A percentile compares a stretch with the other conserved stretches of the same genome.
phyloP scores from a whole-genome alignment of 805 yeast genomes.

The Maudiozyma turicensis region DNA sequence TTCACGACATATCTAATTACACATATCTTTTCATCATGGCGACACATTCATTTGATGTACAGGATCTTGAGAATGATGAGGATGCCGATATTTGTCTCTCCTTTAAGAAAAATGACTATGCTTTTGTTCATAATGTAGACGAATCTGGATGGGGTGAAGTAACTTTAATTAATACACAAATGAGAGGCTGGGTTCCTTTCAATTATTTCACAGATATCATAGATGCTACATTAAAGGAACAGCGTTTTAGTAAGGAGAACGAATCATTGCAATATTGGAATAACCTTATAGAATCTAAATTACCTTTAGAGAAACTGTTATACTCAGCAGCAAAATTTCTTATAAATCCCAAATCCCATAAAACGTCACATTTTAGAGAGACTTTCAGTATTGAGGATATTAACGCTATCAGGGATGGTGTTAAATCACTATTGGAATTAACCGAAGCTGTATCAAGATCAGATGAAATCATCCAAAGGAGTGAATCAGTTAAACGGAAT shows the following conservation, averaged over 20 bases:
- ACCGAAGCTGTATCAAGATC: constrained; percentile 72
- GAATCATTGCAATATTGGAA: background rate
- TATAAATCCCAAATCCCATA: constrained; percentile 40
- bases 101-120: constrained; percentile 58
- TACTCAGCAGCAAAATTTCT: constrained; percentile 4
- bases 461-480: constrained; percentile 54
- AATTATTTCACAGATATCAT: constrained; percentile 53
- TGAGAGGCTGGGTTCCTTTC: constrained; percentile 81
- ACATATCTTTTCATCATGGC: constrained; percentile 45
- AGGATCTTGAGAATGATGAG: constrained; percentile 49
- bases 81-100: constrained; percentile 69
- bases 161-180: constrained; percentile 50
- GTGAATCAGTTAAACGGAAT: constrained; percentile 50
- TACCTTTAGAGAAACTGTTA: constrained; percentile 2
- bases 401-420: constrained; percentile 66
- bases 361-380: constrained; percentile 30
- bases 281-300: background rate
- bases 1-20: constrained; percentile 4
- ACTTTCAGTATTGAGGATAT: constrained; percentile 50
- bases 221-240: constrained; percentile 13
- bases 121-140: constrained; percentile 69
- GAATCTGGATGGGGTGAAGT: constrained; percentile 88
- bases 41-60: constrained; percentile 47
- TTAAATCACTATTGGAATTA: constrained; percentile 48
- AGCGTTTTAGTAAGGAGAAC: background rate